Percentiles rank a stretch among this genome's conserved stretches.
Evolutionary conservation across 1,284 basidiomycete species (phyloP).

Genomic region (Ustanciosporium gigantosporum): DNA sequence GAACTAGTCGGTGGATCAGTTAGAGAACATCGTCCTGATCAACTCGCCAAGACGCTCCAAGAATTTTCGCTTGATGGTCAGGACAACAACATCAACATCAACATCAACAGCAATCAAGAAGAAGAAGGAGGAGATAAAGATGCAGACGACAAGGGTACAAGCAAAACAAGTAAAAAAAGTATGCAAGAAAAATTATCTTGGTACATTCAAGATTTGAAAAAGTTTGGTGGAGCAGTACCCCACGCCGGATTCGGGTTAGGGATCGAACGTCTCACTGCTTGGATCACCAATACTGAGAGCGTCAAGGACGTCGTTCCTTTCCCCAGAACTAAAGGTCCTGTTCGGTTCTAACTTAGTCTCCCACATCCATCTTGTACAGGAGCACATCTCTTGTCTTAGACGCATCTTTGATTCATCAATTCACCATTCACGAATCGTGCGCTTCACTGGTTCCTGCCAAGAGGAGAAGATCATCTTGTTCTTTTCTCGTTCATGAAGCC

Average conservation of each 20-base stretch:
- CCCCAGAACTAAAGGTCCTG: conserved; percentile 40
- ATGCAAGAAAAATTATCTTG: conserved; percentile 21
- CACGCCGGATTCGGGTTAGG: conserved; percentile 59
- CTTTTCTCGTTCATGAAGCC: too few species aligned
- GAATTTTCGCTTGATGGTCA: too few species aligned
- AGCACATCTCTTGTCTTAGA: too few species aligned
- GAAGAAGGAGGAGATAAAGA: too few species aligned
- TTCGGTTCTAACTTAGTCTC: conserved; percentile 40
- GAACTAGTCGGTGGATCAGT: conserved; percentile 91
- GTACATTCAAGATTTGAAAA: conserved; percentile 52
- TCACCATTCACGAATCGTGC: too few species aligned
- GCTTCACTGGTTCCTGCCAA: too few species aligned
- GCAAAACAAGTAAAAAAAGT: background rate
- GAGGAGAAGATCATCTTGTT: too few species aligned
- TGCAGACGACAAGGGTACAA: too few species aligned
- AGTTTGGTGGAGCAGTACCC: conserved; percentile 42
- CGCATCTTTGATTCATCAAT: too few species aligned
- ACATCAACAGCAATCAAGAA: too few species aligned
- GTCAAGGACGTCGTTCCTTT: conserved; percentile 56
- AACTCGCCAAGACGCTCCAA: conserved; percentile 17
- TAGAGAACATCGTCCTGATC: conserved; percentile 76
- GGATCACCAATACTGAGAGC: conserved; percentile 49
- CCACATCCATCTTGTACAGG: too few species aligned
- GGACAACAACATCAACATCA: too few species aligned
- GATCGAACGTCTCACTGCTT: conserved; percentile 53